These are phyloP conservation scores for Euphorbia peplus DNA, from an alignment of 345 rosid species.

Conservation along the genomic window DNA sequence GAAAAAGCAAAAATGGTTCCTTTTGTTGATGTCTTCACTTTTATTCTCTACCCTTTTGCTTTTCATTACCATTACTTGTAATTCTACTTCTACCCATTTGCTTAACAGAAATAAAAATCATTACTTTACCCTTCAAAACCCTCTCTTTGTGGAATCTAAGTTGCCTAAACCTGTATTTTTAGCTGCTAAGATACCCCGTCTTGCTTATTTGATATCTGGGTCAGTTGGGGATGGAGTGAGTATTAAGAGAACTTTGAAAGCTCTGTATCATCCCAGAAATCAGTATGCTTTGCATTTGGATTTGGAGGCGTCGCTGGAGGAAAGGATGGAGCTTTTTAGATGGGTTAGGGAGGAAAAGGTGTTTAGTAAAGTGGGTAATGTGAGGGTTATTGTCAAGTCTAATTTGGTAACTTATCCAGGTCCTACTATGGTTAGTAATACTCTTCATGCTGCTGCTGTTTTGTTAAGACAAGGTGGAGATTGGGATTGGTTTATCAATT, in stretches of 20 bases:
- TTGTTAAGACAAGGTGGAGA: conserved; percentile 69
- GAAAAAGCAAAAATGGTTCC: conserved; percentile 51
- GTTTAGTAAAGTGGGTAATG: conserved; percentile 60
- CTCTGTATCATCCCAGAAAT: conserved; percentile 87
- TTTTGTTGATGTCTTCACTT: conserved; percentile 36
- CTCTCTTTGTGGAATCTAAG: conserved; percentile 57
- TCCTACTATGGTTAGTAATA: conserved; percentile 90
- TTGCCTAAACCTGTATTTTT: conserved; percentile 28
- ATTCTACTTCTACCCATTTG: too few relatives aligned
- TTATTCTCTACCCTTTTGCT: conserved; percentile 44
- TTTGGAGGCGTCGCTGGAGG: conserved; percentile 70
- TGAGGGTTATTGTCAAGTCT: conserved; percentile 62
- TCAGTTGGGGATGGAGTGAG: conserved; percentile 72
- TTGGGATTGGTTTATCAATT: conserved; percentile 94
- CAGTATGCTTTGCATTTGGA: conserved; percentile 77
- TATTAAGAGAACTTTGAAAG: conserved; percentile 64
- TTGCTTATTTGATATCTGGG: conserved; percentile 80
- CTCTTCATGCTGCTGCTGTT: conserved; percentile 82
- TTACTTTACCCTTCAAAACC: too few relatives aligned
- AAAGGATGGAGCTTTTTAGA: conserved; percentile 61
- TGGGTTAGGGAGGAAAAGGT: conserved; percentile 51
- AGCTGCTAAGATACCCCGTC: conserved; percentile 39
- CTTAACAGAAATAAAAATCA: too few relatives aligned
- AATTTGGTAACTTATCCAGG: conserved; percentile 86
- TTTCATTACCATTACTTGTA: conserved; percentile 15